A percentile compares a stretch with the other conserved stretches of the same genome.
These are phyloP conservation scores for Papilionanthe hybrid DNA, from an alignment of 116 monocot genomes.

Conservation along the genomic window DNA sequence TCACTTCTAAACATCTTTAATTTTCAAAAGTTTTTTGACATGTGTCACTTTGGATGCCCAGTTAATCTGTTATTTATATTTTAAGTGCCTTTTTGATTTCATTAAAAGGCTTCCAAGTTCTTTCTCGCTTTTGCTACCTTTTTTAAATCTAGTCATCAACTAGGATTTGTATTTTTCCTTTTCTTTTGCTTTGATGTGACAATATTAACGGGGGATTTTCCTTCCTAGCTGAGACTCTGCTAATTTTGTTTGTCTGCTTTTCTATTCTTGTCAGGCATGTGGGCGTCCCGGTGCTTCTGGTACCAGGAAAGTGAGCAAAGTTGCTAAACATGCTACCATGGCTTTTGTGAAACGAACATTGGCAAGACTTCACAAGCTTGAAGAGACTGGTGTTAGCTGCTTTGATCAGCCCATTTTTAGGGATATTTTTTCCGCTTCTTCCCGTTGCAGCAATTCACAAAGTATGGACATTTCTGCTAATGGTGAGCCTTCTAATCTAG, in stretches of 20 bases:
- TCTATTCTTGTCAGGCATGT: constrained; percentile 25
- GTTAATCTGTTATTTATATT: too few relatives aligned
- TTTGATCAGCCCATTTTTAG: constrained; percentile 41
- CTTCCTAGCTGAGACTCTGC: not conserved
- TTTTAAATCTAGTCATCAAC: not conserved
- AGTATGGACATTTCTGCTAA: constrained; percentile 2
- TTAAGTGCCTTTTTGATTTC: too few relatives aligned
- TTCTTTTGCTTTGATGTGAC: not conserved
- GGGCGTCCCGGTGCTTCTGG: constrained; percentile 30
- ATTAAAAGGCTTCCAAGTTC: too few relatives aligned
- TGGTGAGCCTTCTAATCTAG: not conserved
- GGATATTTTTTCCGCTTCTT: constrained; percentile 31
- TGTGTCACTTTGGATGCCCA: too few relatives aligned
- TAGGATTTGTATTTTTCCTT: too few relatives aligned
- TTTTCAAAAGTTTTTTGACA: too few relatives aligned
- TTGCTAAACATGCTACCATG: constrained; percentile 33
- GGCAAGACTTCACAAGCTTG: constrained; percentile 31
- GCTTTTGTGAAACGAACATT: constrained; percentile 44
- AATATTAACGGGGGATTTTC: not conserved
- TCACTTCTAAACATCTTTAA: too few relatives aligned
- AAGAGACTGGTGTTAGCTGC: constrained; percentile 45
- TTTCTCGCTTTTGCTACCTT: not conserved
- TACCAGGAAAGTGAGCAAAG: constrained; percentile 30
- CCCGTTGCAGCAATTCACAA: constrained; percentile 22
- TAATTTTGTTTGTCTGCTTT: not conserved